Conservation (phyloP, 106 monocot genomes). For the Vanilla planifolia region DNA sequence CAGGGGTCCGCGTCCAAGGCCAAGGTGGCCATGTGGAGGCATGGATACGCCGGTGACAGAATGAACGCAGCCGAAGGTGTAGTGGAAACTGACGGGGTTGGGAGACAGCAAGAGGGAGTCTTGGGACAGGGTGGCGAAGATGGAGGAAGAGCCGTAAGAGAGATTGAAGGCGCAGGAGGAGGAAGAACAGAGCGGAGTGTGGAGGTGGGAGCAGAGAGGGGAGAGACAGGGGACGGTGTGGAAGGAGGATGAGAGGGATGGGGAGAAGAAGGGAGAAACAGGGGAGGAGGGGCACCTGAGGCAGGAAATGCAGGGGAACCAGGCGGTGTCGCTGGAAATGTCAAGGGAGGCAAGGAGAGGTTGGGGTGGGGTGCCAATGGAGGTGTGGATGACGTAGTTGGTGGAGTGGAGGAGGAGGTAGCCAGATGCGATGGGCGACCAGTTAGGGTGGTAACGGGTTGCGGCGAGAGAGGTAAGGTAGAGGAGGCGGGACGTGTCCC, state of each 20-base stretch:
- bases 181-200: conserved; percentile 21
- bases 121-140: conserved; percentile 38
- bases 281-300: conserved; percentile 13
- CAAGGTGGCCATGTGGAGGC: conserved; percentile 76
- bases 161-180: conserved; percentile 56
- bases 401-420: conserved; percentile 14
- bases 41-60: conserved; percentile 28
- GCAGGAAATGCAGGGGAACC: conserved; percentile 16
- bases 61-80: conserved; percentile 41
- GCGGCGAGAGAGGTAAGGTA: conserved; percentile 16
- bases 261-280: too few species aligned
- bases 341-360: conserved; percentile 20
- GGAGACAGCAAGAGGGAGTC: conserved; percentile 57
- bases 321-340: conserved; percentile 22
- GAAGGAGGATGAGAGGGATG: too few species aligned
- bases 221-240: conserved; percentile 33
- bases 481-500: conserved; percentile 17
- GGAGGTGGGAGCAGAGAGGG: conserved; percentile 36
- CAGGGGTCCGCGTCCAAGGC: conserved; percentile 54
- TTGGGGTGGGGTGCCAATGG: conserved; percentile 16
- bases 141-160: conserved; percentile 50
- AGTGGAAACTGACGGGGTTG: conserved; percentile 20
- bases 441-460: not conserved
- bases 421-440: conserved; percentile 18
- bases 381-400: conserved; percentile 22